These are phyloP conservation scores for Hirschioporus abietinus DNA, from an alignment of 768 basidiomycete species.

Conservation along the genomic window DNA sequence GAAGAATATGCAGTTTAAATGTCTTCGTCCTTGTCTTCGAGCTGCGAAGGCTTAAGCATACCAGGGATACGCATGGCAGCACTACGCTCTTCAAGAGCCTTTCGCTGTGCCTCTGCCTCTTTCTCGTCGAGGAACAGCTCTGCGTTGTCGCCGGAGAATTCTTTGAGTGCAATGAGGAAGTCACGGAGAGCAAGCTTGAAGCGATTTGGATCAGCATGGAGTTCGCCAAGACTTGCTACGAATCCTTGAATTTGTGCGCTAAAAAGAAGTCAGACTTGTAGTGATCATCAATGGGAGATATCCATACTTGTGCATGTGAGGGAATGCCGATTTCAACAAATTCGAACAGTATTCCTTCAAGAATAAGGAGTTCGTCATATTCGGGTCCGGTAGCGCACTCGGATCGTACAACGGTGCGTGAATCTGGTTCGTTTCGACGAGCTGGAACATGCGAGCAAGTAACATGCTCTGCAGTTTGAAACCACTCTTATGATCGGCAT, in stretches of 20 bases:
- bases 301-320: slow-evolving; percentile 80
- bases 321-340: slow-evolving; percentile 84
- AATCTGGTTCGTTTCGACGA: slow-evolving; percentile 78
- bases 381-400: slow-evolving; percentile 57
- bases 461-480: slow-evolving; percentile 93
- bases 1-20: slow-evolving; percentile 34
- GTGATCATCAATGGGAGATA: neutral
- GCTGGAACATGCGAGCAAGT: slow-evolving; percentile 90
- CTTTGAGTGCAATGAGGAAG: slow-evolving; percentile 96
- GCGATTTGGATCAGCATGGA: slow-evolving; percentile 73
- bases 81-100: slow-evolving; percentile 80
- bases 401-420: slow-evolving; percentile 84
- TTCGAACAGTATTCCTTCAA: slow-evolving; percentile 83
- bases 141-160: slow-evolving; percentile 89
- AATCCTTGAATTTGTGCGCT: slow-evolving; percentile 74
- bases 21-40: slow-evolving; percentile 93
- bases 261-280: slow-evolving; percentile 12
- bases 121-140: slow-evolving; percentile 94
- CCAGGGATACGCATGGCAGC: slow-evolving; percentile 94
- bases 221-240: slow-evolving; percentile 60
- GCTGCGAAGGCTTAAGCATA: slow-evolving; percentile 91
- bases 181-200: slow-evolving; percentile 95
- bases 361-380: slow-evolving; percentile 71
- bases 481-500: slow-evolving; percentile 98
- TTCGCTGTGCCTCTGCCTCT: slow-evolving; percentile 74